Conservation (phyloP, 2,329 filamentous ascomycete genomes). For the Tolypocladium sp. region DNA sequence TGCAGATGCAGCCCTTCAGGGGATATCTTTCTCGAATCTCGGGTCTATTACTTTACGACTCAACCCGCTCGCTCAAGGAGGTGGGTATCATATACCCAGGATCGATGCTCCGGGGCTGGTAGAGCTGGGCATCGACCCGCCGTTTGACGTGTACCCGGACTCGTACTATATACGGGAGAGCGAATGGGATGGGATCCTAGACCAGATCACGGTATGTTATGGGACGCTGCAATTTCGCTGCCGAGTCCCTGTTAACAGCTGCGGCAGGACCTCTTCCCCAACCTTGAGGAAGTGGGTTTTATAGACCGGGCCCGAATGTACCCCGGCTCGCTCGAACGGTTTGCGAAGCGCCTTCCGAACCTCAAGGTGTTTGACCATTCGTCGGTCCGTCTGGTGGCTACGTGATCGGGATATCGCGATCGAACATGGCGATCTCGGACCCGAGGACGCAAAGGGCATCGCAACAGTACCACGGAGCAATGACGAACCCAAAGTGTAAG, state of each 20-base stretch:
- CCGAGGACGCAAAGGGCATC: neutral
- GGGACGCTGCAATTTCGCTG: too few species aligned
- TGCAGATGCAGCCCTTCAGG: neutral
- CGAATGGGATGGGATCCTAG: neutral
- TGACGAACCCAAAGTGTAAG: neutral
- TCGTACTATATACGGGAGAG: neutral
- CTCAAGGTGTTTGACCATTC: too few species aligned
- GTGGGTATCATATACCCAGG: too few species aligned
- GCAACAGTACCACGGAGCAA: neutral
- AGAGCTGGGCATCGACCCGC: neutral
- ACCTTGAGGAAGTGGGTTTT: neutral
- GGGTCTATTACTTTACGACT: neutral
- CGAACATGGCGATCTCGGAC: neutral
- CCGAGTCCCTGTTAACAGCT: neutral
- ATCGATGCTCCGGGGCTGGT: too few species aligned
- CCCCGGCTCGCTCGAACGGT: too few species aligned
- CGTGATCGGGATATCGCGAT: neutral
- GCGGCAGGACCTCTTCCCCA: neutral
- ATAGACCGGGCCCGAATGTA: neutral
- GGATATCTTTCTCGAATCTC: neutral
- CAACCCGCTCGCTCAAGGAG: neutral
- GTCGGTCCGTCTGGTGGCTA: too few species aligned
- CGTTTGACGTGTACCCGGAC: neutral
- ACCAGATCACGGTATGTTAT: neutral
- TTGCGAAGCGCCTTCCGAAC: too few species aligned